Evolutionary conservation across 2,329 filamentous ascomycete species (phyloP), one percentile per base, ranked within the genome.

Genomic region (Arthrobotrys pseudoclavata): DNA sequence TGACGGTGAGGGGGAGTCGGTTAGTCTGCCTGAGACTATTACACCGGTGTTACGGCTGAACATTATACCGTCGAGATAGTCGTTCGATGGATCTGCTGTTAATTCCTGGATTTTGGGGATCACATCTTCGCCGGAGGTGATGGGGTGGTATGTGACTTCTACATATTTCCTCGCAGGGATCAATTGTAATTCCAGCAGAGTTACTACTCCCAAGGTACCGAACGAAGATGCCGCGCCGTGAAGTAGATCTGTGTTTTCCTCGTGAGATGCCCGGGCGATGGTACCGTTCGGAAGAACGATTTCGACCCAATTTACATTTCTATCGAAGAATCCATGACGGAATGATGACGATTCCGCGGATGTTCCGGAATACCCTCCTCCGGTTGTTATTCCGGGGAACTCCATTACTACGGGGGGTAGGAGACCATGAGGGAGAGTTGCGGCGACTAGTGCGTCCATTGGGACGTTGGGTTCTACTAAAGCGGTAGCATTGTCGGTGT

Each of bases 41-140:
- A 91, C 86, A 0, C 88, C 88, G 4, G 84, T 85, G 18, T 85
- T 84, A 13, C 84, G 83, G 0, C 88, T 86, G 81, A 88, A 92
- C n/a, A 89, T 84, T 50, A 93, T 91, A 0, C 87, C 91, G 75
- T 93, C 91, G 1, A 94, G 85, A 79, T 90, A 94, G 76, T 93
- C 90, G 31, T 86, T 84, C 0, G 82, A 81, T 0, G 82, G 68
- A n/a, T 84, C 83, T 0, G 79, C 85, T 82, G 69, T 86, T 83
- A 48, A 90, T 85, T 85, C 82, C 67, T 86, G 83, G 37, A 91
- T 85, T 29, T 84, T 84, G n/a, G 82, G 79, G 2, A 88, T 83
- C 0, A 87, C 85, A 1, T 86, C 84, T 9, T 37, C 29, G 4
- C 57, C 63, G 31, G 31, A 34, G 7, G 53, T 61, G 9, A 79